Conservation (phyloP, 1,284 basidiomycete species). For the Malassezia cuniculi region DNA sequence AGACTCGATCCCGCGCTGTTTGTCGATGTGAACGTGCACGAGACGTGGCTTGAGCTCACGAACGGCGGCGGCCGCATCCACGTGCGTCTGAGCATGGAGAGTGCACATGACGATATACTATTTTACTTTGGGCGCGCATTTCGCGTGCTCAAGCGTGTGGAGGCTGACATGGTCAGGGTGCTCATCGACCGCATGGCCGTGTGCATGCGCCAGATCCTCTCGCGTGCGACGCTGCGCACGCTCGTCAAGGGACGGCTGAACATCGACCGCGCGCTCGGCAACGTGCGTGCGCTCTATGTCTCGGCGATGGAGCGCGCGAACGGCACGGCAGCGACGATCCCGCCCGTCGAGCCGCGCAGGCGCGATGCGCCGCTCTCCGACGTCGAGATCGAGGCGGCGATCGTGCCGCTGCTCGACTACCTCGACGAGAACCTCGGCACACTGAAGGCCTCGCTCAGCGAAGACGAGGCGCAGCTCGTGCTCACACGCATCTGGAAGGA, state of each 20-base stretch:
- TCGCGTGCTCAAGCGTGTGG: slow-evolving; percentile 80
- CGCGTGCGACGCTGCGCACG: slow-evolving; percentile 55
- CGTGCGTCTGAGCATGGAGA: slow-evolving; percentile 89
- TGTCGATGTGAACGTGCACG: slow-evolving; percentile 76
- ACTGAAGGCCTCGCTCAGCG: slow-evolving; percentile 70
- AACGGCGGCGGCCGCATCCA: slow-evolving; percentile 65
- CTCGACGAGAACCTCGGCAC: slow-evolving; percentile 87
- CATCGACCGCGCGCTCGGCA: slow-evolving; percentile 40
- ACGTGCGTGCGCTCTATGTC: slow-evolving; percentile 40
- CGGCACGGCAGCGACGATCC: slow-evolving; percentile 29
- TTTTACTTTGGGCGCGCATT: slow-evolving; percentile 97
- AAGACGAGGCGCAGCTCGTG: slow-evolving; percentile 62
- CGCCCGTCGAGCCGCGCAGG: slow-evolving; percentile 33
- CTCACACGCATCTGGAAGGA: slow-evolving; percentile 96
- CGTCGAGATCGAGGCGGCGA: slow-evolving; percentile 85
- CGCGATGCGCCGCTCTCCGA: slow-evolving; percentile 67
- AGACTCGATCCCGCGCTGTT: slow-evolving; percentile 80
- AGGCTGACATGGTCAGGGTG: slow-evolving; percentile 87
- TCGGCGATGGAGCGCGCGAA: slow-evolving; percentile 35
- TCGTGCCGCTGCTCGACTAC: slow-evolving; percentile 85
- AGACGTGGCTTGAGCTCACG: slow-evolving; percentile 84
- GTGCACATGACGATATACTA: slow-evolving; percentile 91
- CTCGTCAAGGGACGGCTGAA: slow-evolving; percentile 40
- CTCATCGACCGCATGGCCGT: slow-evolving; percentile 97
- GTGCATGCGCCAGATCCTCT: slow-evolving; percentile 78